These are phyloP conservation scores for Tremella fuciformis DNA, from an alignment of 768 basidiomycete species.

Conservation along the genomic window DNA sequence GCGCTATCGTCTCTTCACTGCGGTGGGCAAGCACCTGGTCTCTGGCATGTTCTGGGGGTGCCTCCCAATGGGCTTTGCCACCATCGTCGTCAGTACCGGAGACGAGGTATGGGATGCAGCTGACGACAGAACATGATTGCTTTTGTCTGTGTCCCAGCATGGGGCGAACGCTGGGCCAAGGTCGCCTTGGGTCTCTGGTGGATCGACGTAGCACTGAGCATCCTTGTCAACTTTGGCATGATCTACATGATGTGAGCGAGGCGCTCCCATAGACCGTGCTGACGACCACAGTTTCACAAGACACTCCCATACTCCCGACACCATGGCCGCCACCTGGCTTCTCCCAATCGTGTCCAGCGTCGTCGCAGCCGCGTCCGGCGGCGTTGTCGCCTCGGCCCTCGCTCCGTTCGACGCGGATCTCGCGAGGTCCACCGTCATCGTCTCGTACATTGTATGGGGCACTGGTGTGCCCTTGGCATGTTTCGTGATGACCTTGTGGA, in stretches of 20 bases:
- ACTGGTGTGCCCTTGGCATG: constrained; percentile 63
- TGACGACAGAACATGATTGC: constrained; percentile 44
- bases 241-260: constrained; percentile 64
- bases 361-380: constrained; percentile 69
- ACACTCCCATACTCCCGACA: constrained; percentile 62
- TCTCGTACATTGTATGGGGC: constrained; percentile 56
- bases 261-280: not conserved
- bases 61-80: constrained; percentile 50
- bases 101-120: constrained; percentile 7
- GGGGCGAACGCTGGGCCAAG: constrained; percentile 31
- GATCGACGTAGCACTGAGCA: constrained; percentile 61
- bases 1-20: constrained; percentile 38
- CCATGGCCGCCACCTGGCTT: constrained; percentile 66
- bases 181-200: constrained; percentile 66
- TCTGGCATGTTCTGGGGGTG: constrained; percentile 47
- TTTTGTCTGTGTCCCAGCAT: constrained; percentile 37
- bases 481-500: constrained; percentile 67
- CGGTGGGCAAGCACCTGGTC: constrained; percentile 29
- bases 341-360: constrained; percentile 72
- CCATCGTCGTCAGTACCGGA: constrained; percentile 38
- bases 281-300: constrained; percentile 57
- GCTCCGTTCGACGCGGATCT: constrained; percentile 55
- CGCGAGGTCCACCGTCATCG: constrained; percentile 60
- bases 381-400: constrained; percentile 60
- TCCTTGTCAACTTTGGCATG: constrained; percentile 62